Evolutionary conservation across 768 basidiomycete species (phyloP).

Genomic region (Paxillus ammoniavirescens): DNA sequence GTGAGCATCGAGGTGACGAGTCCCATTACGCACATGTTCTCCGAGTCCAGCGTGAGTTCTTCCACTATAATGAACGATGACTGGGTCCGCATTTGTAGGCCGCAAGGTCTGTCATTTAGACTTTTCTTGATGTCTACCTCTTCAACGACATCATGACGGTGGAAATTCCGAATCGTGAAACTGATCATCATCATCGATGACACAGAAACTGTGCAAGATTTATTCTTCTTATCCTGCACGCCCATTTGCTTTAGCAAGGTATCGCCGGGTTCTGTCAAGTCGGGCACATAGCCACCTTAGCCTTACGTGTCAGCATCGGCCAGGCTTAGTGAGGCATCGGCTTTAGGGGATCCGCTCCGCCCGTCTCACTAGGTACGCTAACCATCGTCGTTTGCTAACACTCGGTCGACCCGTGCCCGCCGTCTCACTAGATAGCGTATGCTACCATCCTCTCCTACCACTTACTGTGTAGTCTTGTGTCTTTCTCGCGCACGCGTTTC

Average conservation of each 20-base stretch:
- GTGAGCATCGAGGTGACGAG: slow-evolving; percentile 81
- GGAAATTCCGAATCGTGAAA: slow-evolving; percentile 39
- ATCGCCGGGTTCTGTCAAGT: slow-evolving; percentile 38
- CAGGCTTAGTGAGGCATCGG: too few species aligned
- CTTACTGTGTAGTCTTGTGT: too few species aligned
- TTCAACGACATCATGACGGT: slow-evolving; percentile 72
- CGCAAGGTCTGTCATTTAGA: slow-evolving; percentile 81
- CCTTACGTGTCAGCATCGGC: too few species aligned
- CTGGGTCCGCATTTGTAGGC: slow-evolving; percentile 44
- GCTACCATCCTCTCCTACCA: too few species aligned
- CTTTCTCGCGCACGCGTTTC: too few species aligned
- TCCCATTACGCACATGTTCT: slow-evolving; percentile 86
- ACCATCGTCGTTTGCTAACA: too few species aligned
- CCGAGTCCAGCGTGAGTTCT: slow-evolving; percentile 48
- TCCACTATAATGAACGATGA: not conserved
- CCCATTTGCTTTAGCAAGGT: not conserved
- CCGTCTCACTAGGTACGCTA: too few species aligned
- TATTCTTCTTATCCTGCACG: slow-evolving; percentile 61
- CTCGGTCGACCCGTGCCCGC: too few species aligned
- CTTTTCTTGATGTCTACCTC: slow-evolving; percentile 71
- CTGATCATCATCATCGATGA: slow-evolving; percentile 3
- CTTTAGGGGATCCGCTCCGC: too few species aligned
- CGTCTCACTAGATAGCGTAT: too few species aligned
- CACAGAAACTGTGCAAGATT: slow-evolving; percentile 60
- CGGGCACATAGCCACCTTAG: too few species aligned